Conservation (phyloP, 345 rosid species). For the Trapa incisa region DNA sequence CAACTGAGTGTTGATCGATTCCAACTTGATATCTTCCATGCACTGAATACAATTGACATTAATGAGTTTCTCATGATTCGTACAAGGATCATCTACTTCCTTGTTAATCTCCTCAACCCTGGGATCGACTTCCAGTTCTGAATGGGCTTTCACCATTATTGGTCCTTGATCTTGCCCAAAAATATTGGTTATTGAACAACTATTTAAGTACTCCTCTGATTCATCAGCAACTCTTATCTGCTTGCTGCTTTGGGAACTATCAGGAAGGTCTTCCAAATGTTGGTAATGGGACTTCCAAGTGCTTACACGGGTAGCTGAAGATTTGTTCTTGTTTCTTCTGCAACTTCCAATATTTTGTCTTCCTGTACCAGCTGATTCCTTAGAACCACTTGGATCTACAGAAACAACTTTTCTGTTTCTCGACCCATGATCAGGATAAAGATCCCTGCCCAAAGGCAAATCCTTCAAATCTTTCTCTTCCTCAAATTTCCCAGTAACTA, state of each 20-base stretch:
- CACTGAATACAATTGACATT: conserved; percentile 7
- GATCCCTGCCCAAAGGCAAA: conserved; percentile 15
- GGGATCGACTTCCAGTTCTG: conserved; percentile 11
- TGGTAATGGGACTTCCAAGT: conserved; percentile 9
- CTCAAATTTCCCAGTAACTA: conserved; percentile 22
- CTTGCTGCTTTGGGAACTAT: conserved; percentile 19
- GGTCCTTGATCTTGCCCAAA: conserved; percentile 33
- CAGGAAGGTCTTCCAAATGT: conserved; percentile 15
- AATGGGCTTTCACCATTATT: conserved; percentile 15
- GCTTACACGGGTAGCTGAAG: conserved; percentile 7
- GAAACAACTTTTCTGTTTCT: conserved; percentile 13
- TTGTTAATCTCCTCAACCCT: conserved; percentile 14
- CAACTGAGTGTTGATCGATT: conserved; percentile 12
- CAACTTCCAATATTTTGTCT: conserved; percentile 15
- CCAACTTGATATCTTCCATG: conserved; percentile 15
- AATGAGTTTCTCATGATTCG: conserved; percentile 16
- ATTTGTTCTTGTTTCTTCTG: conserved; percentile 9
- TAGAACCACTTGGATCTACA: conserved; percentile 13
- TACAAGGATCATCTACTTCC: conserved; percentile 11
- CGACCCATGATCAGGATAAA: conserved; percentile 16
- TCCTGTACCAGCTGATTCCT: conserved; percentile 10
- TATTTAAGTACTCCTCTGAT: conserved; percentile 21
- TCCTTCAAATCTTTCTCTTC: conserved; percentile 13
- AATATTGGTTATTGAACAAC: conserved; percentile 23
- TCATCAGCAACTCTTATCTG: conserved; percentile 23